Conservation (phyloP, 2,329 filamentous ascomycete species). For the Diaporthe eres region DNA sequence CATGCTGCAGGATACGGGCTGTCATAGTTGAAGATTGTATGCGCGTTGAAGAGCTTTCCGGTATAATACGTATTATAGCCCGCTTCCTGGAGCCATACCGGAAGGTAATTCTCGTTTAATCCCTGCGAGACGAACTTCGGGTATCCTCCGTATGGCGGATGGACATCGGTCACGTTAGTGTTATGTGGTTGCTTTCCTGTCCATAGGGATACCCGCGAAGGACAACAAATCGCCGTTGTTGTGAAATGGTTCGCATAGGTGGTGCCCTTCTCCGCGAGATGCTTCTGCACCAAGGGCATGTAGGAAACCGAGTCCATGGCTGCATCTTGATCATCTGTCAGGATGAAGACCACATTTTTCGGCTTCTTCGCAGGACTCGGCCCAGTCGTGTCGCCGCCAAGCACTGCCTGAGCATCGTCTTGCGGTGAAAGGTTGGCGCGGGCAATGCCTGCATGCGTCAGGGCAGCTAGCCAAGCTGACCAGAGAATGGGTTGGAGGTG, state of each 20-base stretch:
- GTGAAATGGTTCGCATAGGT: conserved; percentile 75
- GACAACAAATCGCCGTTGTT: conserved; percentile 77
- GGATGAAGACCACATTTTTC: conserved; percentile 74
- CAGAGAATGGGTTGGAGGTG: conserved; percentile 4
- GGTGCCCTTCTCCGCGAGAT: conserved; percentile 71
- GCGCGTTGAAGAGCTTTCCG: conserved; percentile 68
- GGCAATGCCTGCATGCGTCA: conserved; percentile 10
- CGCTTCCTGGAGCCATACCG: conserved; percentile 64
- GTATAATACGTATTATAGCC: conserved; percentile 69
- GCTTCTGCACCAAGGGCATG: conserved; percentile 69
- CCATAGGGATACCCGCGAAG: conserved; percentile 74
- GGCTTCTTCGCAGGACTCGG: background rate
- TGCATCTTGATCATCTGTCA: conserved; percentile 78
- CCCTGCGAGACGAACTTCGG: conserved; percentile 66
- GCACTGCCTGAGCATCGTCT: conserved; percentile 29
- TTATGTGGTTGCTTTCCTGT: conserved; percentile 79
- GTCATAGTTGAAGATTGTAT: conserved; percentile 64
- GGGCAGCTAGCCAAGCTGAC: conserved; percentile 25
- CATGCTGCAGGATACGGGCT: conserved; percentile 68
- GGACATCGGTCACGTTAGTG: conserved; percentile 54
- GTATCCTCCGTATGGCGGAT: conserved; percentile 64
- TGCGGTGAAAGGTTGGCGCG: conserved; percentile 3
- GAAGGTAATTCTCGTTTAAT: conserved; percentile 64
- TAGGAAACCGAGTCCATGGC: conserved; percentile 73
- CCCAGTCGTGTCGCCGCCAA: background rate